phyloP scores from a whole-genome alignment of 2,329 filamentous ascomycete genomes.

The Aspergillus felis region DNA sequence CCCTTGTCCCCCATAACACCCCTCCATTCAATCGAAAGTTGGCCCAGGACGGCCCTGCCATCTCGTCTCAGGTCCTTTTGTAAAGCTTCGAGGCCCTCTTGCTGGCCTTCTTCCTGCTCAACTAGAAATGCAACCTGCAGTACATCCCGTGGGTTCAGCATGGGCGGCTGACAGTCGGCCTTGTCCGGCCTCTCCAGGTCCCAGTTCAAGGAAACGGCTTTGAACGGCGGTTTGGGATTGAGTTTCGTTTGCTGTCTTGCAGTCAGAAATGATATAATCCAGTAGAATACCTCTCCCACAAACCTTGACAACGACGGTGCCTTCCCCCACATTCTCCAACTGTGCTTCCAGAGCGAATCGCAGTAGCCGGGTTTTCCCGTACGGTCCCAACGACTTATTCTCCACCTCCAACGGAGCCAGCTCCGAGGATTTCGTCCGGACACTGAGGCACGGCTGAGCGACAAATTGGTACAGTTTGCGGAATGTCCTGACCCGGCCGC shows the following conservation, averaged over 20 bases:
- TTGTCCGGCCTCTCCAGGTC: constrained; percentile 39
- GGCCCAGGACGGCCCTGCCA: constrained; percentile 64
- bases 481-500: constrained; percentile 73
- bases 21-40: constrained; percentile 83
- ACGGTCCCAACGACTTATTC: constrained; percentile 43
- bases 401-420: constrained; percentile 47
- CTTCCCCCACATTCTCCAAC: constrained; percentile 89
- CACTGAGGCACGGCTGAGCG: constrained; percentile 82
- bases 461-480: constrained; percentile 96
- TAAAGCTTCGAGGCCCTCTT: constrained; percentile 49
- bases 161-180: constrained; percentile 35
- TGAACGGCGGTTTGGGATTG: constrained; percentile 52
- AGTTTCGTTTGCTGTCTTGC: constrained; percentile 43
- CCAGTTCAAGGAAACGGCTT: constrained; percentile 53
- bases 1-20: constrained; percentile 86
- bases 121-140: constrained; percentile 62
- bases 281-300: constrained; percentile 12
- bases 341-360: constrained; percentile 85
- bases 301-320: constrained; percentile 72
- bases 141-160: constrained; percentile 59
- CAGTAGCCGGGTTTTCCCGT: constrained; percentile 38
- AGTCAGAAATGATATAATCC: neutral
- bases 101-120: constrained; percentile 50
- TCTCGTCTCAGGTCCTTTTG: constrained; percentile 47
- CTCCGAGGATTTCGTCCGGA: constrained; percentile 80